These are phyloP conservation scores for Staphylotrichum longicolle DNA, from an alignment of 495 filamentous ascomycete species.

Conservation along the genomic window DNA sequence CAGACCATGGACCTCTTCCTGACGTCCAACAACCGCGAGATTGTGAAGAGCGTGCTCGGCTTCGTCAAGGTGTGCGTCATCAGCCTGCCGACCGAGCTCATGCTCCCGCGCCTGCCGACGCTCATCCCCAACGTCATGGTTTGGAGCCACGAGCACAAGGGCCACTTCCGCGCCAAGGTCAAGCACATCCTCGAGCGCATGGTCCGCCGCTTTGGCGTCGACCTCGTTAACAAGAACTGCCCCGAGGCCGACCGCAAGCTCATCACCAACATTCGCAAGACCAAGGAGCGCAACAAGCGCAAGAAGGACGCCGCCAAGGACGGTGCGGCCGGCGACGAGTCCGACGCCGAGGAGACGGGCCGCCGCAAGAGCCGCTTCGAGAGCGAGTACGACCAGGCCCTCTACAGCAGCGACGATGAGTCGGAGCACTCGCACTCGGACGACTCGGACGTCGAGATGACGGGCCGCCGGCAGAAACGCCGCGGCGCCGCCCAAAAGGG, in stretches of 20 bases:
- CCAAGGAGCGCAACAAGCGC: slow-evolving; percentile 79
- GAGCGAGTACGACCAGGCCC: slow-evolving; percentile 90
- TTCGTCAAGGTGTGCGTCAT: slow-evolving; percentile 96
- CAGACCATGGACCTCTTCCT: slow-evolving; percentile 92
- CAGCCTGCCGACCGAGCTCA: slow-evolving; percentile 69
- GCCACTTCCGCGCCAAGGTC: slow-evolving; percentile 90
- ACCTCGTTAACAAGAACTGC: slow-evolving; percentile 68
- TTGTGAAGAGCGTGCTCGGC: slow-evolving; percentile 86
- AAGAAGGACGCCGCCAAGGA: slow-evolving; percentile 69
- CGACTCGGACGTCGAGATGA: slow-evolving; percentile 62
- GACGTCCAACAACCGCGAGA: slow-evolving; percentile 91
- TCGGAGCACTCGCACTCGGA: slow-evolving; percentile 49
- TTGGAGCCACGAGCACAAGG: slow-evolving; percentile 97
- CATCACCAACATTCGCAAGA: slow-evolving; percentile 89
- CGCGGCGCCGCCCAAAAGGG: slow-evolving; percentile 50
- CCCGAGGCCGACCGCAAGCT: slow-evolving; percentile 86
- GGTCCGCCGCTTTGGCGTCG: slow-evolving; percentile 83
- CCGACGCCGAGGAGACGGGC: slow-evolving; percentile 46
- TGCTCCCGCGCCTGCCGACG: slow-evolving; percentile 67
- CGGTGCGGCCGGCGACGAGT: slow-evolving; percentile 35
- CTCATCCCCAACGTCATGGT: slow-evolving; percentile 87
- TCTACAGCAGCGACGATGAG: slow-evolving; percentile 71
- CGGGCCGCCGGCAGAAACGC: slow-evolving; percentile 46
- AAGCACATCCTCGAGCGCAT: slow-evolving; percentile 96
- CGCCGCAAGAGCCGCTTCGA: slow-evolving; percentile 64